Conservation (phyloP, 768 basidiomycete species). For the Ephemerocybe angulata region DNA sequence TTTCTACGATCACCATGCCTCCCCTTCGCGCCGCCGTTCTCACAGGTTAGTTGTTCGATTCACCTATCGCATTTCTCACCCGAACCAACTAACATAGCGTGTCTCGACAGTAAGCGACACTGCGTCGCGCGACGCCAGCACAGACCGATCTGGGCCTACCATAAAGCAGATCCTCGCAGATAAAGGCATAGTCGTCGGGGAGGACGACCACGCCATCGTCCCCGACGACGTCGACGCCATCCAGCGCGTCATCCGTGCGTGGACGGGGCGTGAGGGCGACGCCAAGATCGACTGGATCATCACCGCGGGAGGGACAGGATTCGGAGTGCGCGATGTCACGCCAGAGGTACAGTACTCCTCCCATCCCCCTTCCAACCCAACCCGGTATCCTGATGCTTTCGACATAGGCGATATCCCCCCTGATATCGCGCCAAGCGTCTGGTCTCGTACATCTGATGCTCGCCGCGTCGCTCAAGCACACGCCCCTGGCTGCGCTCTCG, state of each 20-base stretch:
- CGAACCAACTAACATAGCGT: neutral
- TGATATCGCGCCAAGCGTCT: slow-evolving; percentile 64
- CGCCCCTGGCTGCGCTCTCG: slow-evolving; percentile 77
- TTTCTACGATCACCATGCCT: neutral
- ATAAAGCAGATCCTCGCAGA: slow-evolving; percentile 48
- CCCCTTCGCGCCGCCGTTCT: neutral
- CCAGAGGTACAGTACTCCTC: slow-evolving; percentile 58
- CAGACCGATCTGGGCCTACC: slow-evolving; percentile 65
- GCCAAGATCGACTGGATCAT: slow-evolving; percentile 68
- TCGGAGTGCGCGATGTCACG: slow-evolving; percentile 74
- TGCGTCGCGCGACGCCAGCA: slow-evolving; percentile 41
- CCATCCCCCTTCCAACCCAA: neutral
- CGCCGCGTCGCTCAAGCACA: slow-evolving; percentile 63
- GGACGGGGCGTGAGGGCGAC: slow-evolving; percentile 30
- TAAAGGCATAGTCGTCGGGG: slow-evolving; percentile 19
- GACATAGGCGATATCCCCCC: slow-evolving; percentile 51
- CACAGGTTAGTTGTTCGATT: neutral
- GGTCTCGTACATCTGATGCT: slow-evolving; percentile 76
- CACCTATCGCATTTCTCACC: neutral
- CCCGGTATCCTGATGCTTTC: neutral
- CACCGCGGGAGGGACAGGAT: slow-evolving; percentile 87
- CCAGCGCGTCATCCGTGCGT: slow-evolving; percentile 40
- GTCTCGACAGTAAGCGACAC: slow-evolving; percentile 66
- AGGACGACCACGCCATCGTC: slow-evolving; percentile 42
- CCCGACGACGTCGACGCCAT: slow-evolving; percentile 63